Conservation (phyloP, 768 basidiomycete genomes). For the Boletus rubroflammeus region DNA sequence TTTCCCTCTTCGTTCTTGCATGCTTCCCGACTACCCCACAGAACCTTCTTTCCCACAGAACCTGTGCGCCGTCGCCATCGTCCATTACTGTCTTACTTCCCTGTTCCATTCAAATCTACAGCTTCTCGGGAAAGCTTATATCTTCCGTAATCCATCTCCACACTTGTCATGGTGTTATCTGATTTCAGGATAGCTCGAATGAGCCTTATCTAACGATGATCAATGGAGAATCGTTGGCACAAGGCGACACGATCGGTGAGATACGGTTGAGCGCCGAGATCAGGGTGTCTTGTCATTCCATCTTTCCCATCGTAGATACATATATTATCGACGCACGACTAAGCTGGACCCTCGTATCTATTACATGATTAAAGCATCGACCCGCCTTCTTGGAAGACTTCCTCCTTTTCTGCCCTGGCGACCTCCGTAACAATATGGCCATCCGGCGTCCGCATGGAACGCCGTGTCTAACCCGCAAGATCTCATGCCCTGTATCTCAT, state of each 20-base stretch:
- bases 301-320: constrained; percentile 7
- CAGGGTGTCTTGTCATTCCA: neutral
- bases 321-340: neutral
- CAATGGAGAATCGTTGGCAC: constrained; percentile 1
- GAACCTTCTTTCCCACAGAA: constrained; percentile 11
- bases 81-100: neutral
- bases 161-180: neutral
- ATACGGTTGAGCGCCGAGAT: too few species aligned
- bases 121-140: neutral
- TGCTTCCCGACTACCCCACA: neutral
- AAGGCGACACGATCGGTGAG: neutral
- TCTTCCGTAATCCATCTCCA: constrained; percentile 4
- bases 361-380: neutral
- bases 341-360: neutral
- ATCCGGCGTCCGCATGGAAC: neutral
- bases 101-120: constrained; percentile 3
- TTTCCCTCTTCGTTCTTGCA: constrained; percentile 2
- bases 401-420: constrained; percentile 4
- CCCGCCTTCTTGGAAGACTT: neutral
- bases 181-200: neutral
- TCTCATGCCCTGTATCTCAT: neutral
- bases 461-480: neutral
- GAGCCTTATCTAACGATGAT: constrained; percentile 13
- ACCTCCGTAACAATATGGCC: neutral
- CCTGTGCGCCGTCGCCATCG: constrained; percentile 4